Evolutionary conservation across 1,284 basidiomycete genomes (phyloP), one percentile per base, ranked within the genome.

Genomic region (Cutaneotrichosporon sp.): DNA sequence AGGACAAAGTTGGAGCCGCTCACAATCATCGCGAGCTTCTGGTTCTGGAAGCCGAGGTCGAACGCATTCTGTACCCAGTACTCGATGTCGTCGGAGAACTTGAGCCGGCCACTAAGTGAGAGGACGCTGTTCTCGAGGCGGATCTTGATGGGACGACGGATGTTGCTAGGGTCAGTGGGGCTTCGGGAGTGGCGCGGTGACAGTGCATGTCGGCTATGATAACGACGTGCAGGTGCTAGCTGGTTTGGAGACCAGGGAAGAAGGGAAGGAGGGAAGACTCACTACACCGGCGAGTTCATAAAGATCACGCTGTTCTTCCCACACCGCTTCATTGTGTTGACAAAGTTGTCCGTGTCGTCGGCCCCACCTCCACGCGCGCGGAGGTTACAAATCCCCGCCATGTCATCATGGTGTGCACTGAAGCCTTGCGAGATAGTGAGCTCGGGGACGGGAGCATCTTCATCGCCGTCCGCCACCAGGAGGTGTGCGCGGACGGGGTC

Each of bases 11-110:
- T 81, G 36, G 78, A 73, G 2, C 87, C 87, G 1, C 84, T 85
- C 51, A 88, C 78, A 61, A 88, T 84, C 70, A 88, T 88, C 83
- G 86, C 88, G 16, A 87, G 86, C 4, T 86, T 85, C 79, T 88
- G 87, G 68, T 81, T 85, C 83, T 86, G 71, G 63, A 69, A 66
- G 62, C 87, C 86, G 76, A 86, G 86, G 36, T 87, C 84, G 50
- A 57, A 50, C 11, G 47, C 47, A 72, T 86, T 76, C 61, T 87
- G 75, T 59, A 88, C 79, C 87, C 87, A 89, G 69, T 83, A 86
- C n/a, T 85, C 74, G 34, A 87, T 81, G 70, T 88, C 82, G 7
- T 85, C 36, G 10, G 83, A 73, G 75, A 88, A 88, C 83, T 82
- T 87, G 14, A 89, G 76, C 66, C 78, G 81, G 1, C 87, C 87